A percentile compares a stretch with the other conserved stretches of the same genome.
Evolutionary conservation across 2,329 filamentous ascomycete species (phyloP).

Genomic region (Bisporella sp.): DNA sequence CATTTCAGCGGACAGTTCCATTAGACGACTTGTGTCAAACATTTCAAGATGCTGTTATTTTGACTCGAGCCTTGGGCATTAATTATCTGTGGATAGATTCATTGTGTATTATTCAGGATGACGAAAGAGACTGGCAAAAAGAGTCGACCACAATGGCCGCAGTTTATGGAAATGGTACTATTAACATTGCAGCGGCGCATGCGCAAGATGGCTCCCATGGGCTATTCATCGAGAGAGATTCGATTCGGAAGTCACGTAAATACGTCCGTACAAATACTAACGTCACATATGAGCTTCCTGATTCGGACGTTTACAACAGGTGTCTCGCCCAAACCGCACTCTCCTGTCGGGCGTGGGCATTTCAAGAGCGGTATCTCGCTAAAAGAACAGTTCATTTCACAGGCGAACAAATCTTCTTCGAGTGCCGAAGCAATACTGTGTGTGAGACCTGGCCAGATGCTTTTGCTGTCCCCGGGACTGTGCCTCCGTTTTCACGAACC

Average conservation of each 20-base stretch:
- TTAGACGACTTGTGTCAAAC: slow-evolving; percentile 1
- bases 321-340: neutral
- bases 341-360: neutral
- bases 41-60: slow-evolving; percentile 10
- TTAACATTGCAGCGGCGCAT: neutral
- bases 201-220: neutral
- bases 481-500: neutral
- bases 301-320: neutral
- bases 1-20: neutral
- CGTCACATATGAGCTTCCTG: neutral
- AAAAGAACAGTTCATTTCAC: neutral
- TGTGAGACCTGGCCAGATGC: neutral
- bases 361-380: neutral
- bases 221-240: neutral
- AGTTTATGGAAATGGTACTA: neutral
- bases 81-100: slow-evolving; percentile 10
- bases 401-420: neutral
- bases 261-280: neutral
- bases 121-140: neutral
- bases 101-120: neutral
- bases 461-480: neutral
- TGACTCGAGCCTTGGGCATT: slow-evolving; percentile 5
- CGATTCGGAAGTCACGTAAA: neutral
- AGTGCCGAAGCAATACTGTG: neutral
- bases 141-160: neutral